Evolutionary conservation across 805 yeast genomes (phyloP), one percentile per base, ranked within the genome.

Genomic region (Spathaspora boniae): DNA sequence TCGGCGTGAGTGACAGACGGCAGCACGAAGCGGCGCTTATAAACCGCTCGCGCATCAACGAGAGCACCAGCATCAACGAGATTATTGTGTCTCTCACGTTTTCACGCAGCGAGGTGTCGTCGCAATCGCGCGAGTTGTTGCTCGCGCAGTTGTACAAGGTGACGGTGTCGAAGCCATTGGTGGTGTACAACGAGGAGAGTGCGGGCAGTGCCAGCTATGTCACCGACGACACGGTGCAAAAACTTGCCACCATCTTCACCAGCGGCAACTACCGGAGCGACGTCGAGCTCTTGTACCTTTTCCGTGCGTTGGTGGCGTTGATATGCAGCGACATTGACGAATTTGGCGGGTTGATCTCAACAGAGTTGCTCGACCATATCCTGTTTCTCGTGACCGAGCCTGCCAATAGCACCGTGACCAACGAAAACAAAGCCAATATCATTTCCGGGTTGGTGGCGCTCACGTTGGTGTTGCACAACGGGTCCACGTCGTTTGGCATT

Each of bases 301-400:
- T 38, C 45, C 46, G 75, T 38, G 61, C 72, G 9, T 39, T 62
- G 11, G 54, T 65, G 20, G 70, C 72, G 1, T 60, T 74, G 37
- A 54, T 67, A 15, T 62, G 64, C n/a, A 65, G 75, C 33, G 74
- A 74, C 43, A 58, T 71, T 8, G 80, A 75, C 34, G 79, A 74
- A 36, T 70, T 72, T 39, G 70, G 76, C 17, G 56, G 47, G 12
- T 53, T 63, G 31, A 57, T 56, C 5, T 48, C 59, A 22, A 44
- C 55, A 3, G 70, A 60, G 18, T 56, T 67, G 33, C 37, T 61
- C 26, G 41, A 31, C 4, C 38, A 43, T 19, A 46, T 67, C 12
- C 50, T 50, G 37, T 36, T 40, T 15, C 47, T 65, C 25, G 55
- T 67, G 23, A 50, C 46, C 22, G 69, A 64, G 20, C 64, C 69